A percentile compares a stretch with the other conserved stretches of the same genome.
These are phyloP conservation scores for Psilocybe subaeruginosa DNA, from an alignment of 768 basidiomycete species.

Conservation along the genomic window DNA sequence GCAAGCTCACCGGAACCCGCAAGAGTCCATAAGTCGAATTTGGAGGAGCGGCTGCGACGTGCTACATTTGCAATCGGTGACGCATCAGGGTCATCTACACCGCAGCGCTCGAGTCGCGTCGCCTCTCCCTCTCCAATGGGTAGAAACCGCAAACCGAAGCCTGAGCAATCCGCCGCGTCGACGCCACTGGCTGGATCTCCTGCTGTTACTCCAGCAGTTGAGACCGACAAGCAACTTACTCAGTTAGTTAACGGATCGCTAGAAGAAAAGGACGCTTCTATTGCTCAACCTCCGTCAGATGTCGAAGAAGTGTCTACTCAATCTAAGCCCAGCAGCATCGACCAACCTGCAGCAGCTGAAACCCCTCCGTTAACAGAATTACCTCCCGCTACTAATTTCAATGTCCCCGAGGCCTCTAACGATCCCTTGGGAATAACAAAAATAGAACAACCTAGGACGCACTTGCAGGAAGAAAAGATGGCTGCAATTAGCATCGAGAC, in stretches of 20 bases:
- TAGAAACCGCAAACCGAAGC: constrained; percentile 10
- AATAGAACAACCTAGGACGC: neutral
- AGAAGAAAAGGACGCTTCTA: neutral
- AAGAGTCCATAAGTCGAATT: constrained; percentile 47
- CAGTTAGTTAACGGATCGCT: constrained; percentile 3
- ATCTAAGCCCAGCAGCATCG: neutral
- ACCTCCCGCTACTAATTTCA: neutral
- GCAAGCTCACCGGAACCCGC: constrained; percentile 14
- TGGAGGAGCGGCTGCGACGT: constrained; percentile 80
- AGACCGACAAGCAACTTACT: constrained; percentile 8
- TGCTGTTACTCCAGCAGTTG: constrained; percentile 26
- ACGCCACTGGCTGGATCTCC: constrained; percentile 14
- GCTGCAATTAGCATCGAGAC: neutral
- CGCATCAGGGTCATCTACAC: constrained; percentile 35
- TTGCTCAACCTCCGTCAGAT: neutral
- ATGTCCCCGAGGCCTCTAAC: neutral
- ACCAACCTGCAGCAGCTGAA: neutral
- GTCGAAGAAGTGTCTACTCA: neutral
- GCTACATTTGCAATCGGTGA: constrained; percentile 62
- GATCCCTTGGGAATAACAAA: neutral
- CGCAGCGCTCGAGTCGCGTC: constrained; percentile 17
- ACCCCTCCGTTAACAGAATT: neutral
- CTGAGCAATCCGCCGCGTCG: constrained; percentile 9
- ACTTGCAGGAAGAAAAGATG: neutral
- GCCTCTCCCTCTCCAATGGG: constrained; percentile 40